A percentile compares a stretch with the other conserved stretches of the same genome.
Evolutionary conservation across 2,329 filamentous ascomycete genomes (phyloP).

Genomic region (Fusarium praegraminearum): DNA sequence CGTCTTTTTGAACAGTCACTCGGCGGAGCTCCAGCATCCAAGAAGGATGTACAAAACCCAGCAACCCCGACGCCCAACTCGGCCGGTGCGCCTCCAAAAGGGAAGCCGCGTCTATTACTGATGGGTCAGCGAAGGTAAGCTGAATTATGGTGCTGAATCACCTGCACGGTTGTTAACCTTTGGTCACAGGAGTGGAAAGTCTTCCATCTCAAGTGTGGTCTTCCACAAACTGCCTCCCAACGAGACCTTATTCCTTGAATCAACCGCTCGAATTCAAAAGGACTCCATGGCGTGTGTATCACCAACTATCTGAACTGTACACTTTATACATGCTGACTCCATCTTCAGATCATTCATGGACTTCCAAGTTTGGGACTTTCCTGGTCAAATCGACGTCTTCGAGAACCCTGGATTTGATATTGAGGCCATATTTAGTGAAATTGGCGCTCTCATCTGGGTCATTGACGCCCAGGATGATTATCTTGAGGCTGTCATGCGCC

Average conservation of each 20-base stretch:
- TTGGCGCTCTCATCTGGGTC: conserved; percentile 96
- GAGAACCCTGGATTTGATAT: conserved; percentile 90
- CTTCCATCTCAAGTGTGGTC: conserved; percentile 98
- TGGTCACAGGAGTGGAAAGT: conserved; percentile 86
- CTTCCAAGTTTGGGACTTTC: conserved; percentile 98
- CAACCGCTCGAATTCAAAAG: conserved; percentile 93
- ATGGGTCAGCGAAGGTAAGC: conserved; percentile 94
- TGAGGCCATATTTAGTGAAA: conserved; percentile 92
- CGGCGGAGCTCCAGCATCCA: conserved; percentile 62
- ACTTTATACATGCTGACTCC: neutral
- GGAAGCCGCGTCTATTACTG: conserved; percentile 86
- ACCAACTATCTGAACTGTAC: neutral
- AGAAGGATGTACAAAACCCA: conserved; percentile 61
- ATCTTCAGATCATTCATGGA: conserved; percentile 91
- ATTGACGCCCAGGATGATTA: conserved; percentile 99
- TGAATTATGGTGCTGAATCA: neutral
- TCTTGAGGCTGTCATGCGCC: conserved; percentile 85
- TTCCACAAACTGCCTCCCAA: conserved; percentile 97
- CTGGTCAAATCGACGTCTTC: conserved; percentile 90
- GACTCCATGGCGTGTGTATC: conserved; percentile 88
- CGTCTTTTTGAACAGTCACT: conserved; percentile 72
- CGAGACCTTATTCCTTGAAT: conserved; percentile 95
- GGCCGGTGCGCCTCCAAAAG: conserved; percentile 62
- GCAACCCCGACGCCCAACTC: conserved; percentile 57
- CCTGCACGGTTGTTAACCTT: conserved; percentile 8